Evolutionary conservation across 768 basidiomycete species (phyloP), one percentile per base, ranked within the genome.

Genomic region (Lyophyllum semitale): DNA sequence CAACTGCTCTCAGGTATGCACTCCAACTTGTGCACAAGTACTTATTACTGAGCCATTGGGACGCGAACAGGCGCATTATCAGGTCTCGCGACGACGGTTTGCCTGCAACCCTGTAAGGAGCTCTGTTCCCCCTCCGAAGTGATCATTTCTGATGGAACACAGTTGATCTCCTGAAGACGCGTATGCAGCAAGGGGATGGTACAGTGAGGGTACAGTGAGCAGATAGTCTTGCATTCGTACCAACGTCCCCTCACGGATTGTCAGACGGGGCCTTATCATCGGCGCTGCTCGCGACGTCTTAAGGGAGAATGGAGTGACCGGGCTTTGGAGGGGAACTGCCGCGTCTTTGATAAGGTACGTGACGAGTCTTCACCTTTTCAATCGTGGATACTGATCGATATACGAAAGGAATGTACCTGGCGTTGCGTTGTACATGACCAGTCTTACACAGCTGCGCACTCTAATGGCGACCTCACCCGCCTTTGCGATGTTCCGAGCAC

Each of bases 141-240:
- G 23, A 23, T 8, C 15, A 2, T 23, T 54, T 4, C 29, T 57
- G 42, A 30, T 25, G 5, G 12, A n/a, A 26, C 23, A 32, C 41
- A 93, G 91, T 96, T 60, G 95, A 97, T 73, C 76, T 96, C 22
- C 71, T 97, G 61, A 97, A 97, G 73, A 96, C 95, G n/a, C 82
- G 94, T 44, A 66, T 95, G 61, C 94, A 95, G 68, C 93, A 95
- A 70, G 84, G 85, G 50, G 88, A 90, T 69, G 80, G 80, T 6
- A 63, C 58, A 27, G 38, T 73, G 35, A 66, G 38, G 20, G 64
- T 69, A 63, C 67, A 72, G 82, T 79, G 62, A 57, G 74, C 63
- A 35, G 15, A 47, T 13, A 35, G 17, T 40, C 41, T 18, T 18
- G 20, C 13, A 17, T 32, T 41, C 12, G 25, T 30, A 11, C 23